phyloP scores from a whole-genome alignment of 306 rosid species.

The Begonia fuchsioides region DNA sequence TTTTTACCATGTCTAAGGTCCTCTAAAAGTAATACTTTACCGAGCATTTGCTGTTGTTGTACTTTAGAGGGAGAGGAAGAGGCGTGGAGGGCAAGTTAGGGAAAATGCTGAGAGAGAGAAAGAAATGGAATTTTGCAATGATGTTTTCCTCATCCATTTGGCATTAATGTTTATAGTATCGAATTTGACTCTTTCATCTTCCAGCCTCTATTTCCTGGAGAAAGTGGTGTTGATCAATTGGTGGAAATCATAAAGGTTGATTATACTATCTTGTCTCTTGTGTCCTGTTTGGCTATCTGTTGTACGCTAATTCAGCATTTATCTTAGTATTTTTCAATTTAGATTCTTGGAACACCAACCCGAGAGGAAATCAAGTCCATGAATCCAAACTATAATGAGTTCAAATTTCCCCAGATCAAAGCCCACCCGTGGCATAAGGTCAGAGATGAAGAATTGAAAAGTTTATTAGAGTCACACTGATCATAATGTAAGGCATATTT shows the following conservation, averaged over 20 bases:
- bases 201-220: slow-evolving; percentile 97
- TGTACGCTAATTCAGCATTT: slow-evolving; percentile 13
- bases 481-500: background rate
- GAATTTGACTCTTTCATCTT: slow-evolving; percentile 8
- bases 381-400: slow-evolving; percentile 86
- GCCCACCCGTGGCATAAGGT: slow-evolving; percentile 99
- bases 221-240: too few species aligned
- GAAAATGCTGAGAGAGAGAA: too few species aligned
- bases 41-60: too few species aligned
- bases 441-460: slow-evolving; percentile 3
- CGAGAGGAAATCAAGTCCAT: slow-evolving; percentile 92
- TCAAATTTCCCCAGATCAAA: slow-evolving; percentile 83
- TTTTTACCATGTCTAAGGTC: too few species aligned
- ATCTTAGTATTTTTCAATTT: slow-evolving; percentile 20
- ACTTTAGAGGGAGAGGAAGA: too few species aligned
- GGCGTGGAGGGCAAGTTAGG: too few species aligned
- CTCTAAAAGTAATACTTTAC: too few species aligned
- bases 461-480: background rate
- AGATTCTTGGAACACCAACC: slow-evolving; percentile 90
- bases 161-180: background rate
- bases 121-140: too few species aligned
- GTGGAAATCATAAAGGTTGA: slow-evolving; percentile 89
- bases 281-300: slow-evolving; percentile 2
- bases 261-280: background rate
- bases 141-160: background rate